These are phyloP conservation scores for Puccinia triticina DNA, from an alignment of 1,284 basidiomycete species.

Conservation along the genomic window DNA sequence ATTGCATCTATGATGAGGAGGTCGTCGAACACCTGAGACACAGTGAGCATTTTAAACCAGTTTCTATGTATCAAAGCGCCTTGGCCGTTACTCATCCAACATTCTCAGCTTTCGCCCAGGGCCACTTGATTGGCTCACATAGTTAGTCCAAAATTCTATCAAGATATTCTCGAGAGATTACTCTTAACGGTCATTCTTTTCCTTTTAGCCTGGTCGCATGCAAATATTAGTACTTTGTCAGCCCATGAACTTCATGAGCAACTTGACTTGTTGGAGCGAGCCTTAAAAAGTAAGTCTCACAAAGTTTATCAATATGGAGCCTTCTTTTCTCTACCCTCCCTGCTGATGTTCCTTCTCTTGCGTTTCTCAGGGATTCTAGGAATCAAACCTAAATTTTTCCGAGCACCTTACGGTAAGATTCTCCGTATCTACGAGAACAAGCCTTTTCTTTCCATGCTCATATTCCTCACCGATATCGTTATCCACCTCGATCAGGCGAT, in stretches of 20 bases:
- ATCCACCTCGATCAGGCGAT: not conserved
- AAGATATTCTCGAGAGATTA: not conserved
- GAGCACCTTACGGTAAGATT: slow-evolving; percentile 39
- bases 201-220: slow-evolving; percentile 44
- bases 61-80: not conserved
- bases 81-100: not conserved
- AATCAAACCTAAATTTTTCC: slow-evolving; percentile 44
- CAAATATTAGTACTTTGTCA: slow-evolving; percentile 26
- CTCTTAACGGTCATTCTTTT: not conserved
- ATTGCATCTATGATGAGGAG: slow-evolving; percentile 34
- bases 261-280: slow-evolving; percentile 33
- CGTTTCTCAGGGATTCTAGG: slow-evolving; percentile 30
- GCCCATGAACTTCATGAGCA: slow-evolving; percentile 20
- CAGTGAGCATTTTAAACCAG: slow-evolving; percentile 11
- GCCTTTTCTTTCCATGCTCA: not conserved
- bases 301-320: too few species aligned
- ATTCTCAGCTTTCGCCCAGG: slow-evolving; percentile 2
- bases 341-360: too few species aligned
- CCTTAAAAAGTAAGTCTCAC: slow-evolving; percentile 9
- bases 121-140: slow-evolving; percentile 24
- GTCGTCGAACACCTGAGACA: slow-evolving; percentile 13
- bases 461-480: not conserved
- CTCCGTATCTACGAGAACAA: not conserved
- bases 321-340: not conserved
- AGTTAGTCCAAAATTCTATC: slow-evolving; percentile 7